phyloP scores from a whole-genome alignment of 441 rosid species.

The Populus hybrid region DNA sequence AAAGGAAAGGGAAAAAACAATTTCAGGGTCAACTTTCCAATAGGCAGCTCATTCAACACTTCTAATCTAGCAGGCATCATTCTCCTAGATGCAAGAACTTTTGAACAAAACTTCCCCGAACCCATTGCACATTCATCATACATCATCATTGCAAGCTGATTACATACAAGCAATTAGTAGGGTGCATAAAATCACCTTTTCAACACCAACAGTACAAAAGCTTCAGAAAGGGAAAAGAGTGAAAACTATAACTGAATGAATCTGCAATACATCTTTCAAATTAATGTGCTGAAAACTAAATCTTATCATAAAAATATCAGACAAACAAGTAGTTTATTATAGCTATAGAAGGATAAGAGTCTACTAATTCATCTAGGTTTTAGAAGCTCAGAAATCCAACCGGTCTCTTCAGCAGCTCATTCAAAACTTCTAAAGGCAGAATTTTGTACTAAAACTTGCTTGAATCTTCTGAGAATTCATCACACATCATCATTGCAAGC shows the following conservation, averaged over 20 bases:
- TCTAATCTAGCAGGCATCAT: constrained; percentile 9
- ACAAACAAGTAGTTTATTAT: not conserved
- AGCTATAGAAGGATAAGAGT: not conserved
- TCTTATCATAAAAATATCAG: not conserved
- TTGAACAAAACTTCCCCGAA: constrained; percentile 18
- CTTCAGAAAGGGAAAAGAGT: constrained; percentile 1
- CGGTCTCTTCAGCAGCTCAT: constrained; percentile 29
- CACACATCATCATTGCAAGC: constrained; percentile 72
- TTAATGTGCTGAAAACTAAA: not conserved
- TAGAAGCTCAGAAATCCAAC: constrained; percentile 21
- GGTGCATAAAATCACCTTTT: not conserved
- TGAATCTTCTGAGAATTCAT: constrained; percentile 39
- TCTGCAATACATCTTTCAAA: constrained; percentile 13
- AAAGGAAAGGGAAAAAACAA: not conserved
- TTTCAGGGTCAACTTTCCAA: constrained; percentile 1
- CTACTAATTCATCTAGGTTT: constrained; percentile 23
- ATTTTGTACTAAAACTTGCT: constrained; percentile 28
- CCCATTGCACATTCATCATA: constrained; percentile 33
- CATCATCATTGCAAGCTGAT: constrained; percentile 52
- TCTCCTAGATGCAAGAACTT: constrained; percentile 12
- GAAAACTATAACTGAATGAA: not conserved
- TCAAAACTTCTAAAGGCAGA: constrained; percentile 35
- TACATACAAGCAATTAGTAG: constrained; percentile 27
- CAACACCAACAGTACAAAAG: constrained; percentile 6
- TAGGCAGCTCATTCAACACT: constrained; percentile 16